Percentiles rank a stretch among this genome's conserved stretches.
phyloP scores from a whole-genome alignment of 352 stramenopile species.

The Phytophthora syringae region DNA sequence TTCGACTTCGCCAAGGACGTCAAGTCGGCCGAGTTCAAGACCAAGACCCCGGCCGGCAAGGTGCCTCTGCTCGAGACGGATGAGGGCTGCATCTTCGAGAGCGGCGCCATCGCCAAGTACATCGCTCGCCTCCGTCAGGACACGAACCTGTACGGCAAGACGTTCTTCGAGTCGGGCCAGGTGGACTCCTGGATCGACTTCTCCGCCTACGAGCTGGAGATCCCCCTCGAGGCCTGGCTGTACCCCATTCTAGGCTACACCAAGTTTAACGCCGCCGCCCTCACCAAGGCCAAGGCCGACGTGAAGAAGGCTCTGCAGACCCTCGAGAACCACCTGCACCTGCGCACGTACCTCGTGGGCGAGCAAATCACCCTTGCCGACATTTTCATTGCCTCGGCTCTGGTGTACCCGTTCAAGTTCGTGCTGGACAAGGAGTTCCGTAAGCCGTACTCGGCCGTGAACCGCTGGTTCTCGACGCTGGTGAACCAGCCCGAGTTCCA shows the following conservation, averaged over 20 bases:
- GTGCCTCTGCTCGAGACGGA: conserved; percentile 87
- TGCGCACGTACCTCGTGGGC: conserved; percentile 93
- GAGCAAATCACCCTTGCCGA: conserved; percentile 94
- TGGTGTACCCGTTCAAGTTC: conserved; percentile 96
- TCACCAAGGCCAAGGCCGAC: conserved; percentile 89
- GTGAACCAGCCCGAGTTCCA: conserved; percentile 95
- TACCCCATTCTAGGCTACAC: conserved; percentile 90
- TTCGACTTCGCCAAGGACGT: conserved; percentile 70
- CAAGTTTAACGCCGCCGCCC: conserved; percentile 76
- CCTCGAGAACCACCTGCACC: conserved; percentile 89
- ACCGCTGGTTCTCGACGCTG: conserved; percentile 93
- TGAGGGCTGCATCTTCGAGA: conserved; percentile 86
- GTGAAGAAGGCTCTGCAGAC: conserved; percentile 83
- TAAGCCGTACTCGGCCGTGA: conserved; percentile 87
- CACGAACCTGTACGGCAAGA: conserved; percentile 87
- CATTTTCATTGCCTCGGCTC: conserved; percentile 86
- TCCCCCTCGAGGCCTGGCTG: conserved; percentile 87
- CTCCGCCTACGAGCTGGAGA: conserved; percentile 89
- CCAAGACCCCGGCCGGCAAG: conserved; percentile 91
- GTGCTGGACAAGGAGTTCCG: conserved; percentile 91
- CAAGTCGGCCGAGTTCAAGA: conserved; percentile 76
- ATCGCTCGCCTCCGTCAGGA: conserved; percentile 88
- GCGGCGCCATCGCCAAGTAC: conserved; percentile 93
- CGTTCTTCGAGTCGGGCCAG: conserved; percentile 91
- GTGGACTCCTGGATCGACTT: conserved; percentile 96